These are phyloP conservation scores for Ophiocordyceps sinensis DNA, from an alignment of 2,329 filamentous ascomycete species.

Conservation along the genomic window DNA sequence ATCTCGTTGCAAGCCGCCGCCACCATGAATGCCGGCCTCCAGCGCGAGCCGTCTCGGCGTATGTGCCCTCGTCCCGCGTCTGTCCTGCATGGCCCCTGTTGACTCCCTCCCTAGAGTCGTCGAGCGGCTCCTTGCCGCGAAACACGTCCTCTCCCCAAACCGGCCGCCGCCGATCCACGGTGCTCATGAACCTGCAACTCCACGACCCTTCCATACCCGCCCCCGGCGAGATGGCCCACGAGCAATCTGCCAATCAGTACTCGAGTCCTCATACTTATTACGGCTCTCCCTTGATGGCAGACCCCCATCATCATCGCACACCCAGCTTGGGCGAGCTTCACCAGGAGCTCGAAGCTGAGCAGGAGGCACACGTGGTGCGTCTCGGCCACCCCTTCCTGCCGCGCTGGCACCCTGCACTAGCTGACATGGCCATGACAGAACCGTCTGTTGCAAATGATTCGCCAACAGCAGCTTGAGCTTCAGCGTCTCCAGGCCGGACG, in stretches of 20 bases:
- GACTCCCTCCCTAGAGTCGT: slow-evolving; percentile 24
- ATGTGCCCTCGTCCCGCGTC: slow-evolving; percentile 12
- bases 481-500: slow-evolving; percentile 40
- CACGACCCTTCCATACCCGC: slow-evolving; percentile 55
- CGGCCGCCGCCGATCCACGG: slow-evolving; percentile 49
- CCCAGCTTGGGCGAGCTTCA: slow-evolving; percentile 66
- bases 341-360: slow-evolving; percentile 65
- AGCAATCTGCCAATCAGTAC: slow-evolving; percentile 15
- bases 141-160: slow-evolving; percentile 29
- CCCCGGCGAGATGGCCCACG: slow-evolving; percentile 53
- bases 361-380: slow-evolving; percentile 61
- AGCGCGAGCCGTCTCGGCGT: slow-evolving; percentile 48
- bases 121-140: slow-evolving; percentile 34
- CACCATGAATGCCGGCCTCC: slow-evolving; percentile 62
- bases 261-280: slow-evolving; percentile 32
- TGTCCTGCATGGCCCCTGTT: slow-evolving; percentile 2
- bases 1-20: slow-evolving; percentile 63
- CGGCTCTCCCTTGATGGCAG: slow-evolving; percentile 30
- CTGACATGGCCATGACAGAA: slow-evolving; percentile 33
- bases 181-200: slow-evolving; percentile 59
- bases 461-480: slow-evolving; percentile 59
- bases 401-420: too few species aligned
- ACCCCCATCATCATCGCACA: slow-evolving; percentile 49
- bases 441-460: slow-evolving; percentile 62
- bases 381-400: neutral